These are phyloP conservation scores for Gillenia trifoliata DNA, from an alignment of 306 rosid species.

Conservation along the genomic window DNA sequence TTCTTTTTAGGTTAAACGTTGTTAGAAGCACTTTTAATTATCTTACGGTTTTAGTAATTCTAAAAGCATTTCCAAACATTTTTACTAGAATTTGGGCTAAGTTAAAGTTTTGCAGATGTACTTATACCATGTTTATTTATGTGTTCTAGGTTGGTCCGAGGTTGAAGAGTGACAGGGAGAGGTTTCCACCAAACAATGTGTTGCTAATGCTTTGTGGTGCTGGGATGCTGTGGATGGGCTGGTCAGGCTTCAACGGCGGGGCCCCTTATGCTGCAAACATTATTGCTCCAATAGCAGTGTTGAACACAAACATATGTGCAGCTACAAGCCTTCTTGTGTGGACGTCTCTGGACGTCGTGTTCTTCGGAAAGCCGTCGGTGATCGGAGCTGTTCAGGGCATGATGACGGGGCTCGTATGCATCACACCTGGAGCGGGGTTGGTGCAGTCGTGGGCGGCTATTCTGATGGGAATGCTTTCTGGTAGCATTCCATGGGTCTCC, in stretches of 20 bases:
- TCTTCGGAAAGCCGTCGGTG: conserved; percentile 87
- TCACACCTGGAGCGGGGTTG: conserved; percentile 93
- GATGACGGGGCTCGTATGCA: conserved; percentile 95
- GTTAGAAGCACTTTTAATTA: no score
- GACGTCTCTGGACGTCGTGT: conserved; percentile 68
- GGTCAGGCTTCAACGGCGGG: conserved; percentile 96
- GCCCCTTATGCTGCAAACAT: conserved; percentile 82
- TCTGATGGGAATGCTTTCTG: conserved; percentile 68
- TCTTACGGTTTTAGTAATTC: no score
- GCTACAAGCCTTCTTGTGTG: conserved; percentile 86
- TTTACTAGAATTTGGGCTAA: neutral
- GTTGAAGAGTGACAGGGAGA: conserved; percentile 75
- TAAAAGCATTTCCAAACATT: no score
- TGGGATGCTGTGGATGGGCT: conserved; percentile 88
- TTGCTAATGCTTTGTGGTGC: conserved; percentile 83
- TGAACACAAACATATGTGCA: conserved; percentile 80
- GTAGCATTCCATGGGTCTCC: conserved; percentile 84
- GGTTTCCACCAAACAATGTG: conserved; percentile 87
- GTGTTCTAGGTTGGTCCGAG: conserved; percentile 75
- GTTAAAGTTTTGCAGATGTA: neutral
- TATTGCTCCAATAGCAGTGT: conserved; percentile 57
- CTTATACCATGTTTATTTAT: neutral
- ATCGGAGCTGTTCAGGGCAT: conserved; percentile 97
- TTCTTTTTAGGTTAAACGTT: no score
- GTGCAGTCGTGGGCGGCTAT: conserved; percentile 99